phyloP scores from a whole-genome alignment of 148 eudicot species.

The Hydrangea macrophylla region DNA sequence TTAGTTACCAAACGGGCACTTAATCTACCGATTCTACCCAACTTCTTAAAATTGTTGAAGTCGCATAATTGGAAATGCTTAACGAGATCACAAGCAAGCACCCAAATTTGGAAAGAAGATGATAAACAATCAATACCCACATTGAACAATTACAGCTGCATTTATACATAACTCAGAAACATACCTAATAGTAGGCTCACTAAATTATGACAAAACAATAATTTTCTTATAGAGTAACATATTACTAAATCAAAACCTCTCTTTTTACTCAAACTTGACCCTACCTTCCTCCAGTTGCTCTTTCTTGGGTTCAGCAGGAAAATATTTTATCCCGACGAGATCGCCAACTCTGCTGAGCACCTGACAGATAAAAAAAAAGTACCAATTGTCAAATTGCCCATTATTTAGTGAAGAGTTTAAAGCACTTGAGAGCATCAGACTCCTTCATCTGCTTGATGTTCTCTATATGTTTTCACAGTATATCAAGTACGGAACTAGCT shows the following conservation, averaged over 20 bases:
- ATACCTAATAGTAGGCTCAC: not conserved
- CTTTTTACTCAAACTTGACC: conserved; percentile 45
- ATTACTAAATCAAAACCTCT: not conserved
- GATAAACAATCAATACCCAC: not conserved
- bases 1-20: no score
- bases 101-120: not conserved
- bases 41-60: no score
- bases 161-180: conserved; percentile 9
- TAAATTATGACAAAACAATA: not conserved
- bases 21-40: no score
- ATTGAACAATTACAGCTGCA: conserved; percentile 12
- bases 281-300: conserved; percentile 49
- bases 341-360: conserved; percentile 76
- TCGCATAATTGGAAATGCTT: no score
- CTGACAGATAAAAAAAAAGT: conserved; percentile 22
- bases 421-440: not conserved
- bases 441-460: not conserved
- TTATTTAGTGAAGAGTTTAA: not conserved
- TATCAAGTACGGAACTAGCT: not conserved
- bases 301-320: conserved; percentile 87
- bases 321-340: conserved; percentile 89
- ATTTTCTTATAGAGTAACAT: not conserved
- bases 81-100: no score
- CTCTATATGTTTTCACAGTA: not conserved
- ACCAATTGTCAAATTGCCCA: not conserved